These are phyloP conservation scores for Curvularia spicifera DNA, from an alignment of 2,329 filamentous ascomycete species.

Conservation along the genomic window DNA sequence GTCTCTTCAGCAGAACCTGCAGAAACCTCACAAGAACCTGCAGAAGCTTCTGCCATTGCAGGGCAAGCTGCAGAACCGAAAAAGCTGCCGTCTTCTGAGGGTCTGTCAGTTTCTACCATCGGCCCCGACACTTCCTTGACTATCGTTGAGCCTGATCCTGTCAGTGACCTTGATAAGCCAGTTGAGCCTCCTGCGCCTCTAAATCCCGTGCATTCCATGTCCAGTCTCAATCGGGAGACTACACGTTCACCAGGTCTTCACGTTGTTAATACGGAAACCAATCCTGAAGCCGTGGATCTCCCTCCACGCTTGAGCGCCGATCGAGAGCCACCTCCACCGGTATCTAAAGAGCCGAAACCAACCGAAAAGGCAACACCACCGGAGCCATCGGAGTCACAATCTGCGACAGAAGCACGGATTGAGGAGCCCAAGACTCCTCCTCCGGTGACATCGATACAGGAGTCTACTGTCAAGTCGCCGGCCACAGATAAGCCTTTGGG, in stretches of 20 bases:
- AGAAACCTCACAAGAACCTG: constrained; percentile 15
- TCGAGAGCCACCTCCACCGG: constrained; percentile 19
- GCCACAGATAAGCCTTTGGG: constrained; percentile 52
- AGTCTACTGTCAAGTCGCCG: constrained; percentile 29
- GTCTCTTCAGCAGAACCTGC: constrained; percentile 19
- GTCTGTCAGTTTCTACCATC: constrained; percentile 35
- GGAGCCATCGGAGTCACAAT: constrained; percentile 4
- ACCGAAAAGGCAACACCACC: constrained; percentile 12
- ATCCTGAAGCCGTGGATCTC: constrained; percentile 48
- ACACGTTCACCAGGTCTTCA: constrained; percentile 48
- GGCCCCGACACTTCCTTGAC: constrained; percentile 37
- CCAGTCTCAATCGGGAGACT: constrained; percentile 29
- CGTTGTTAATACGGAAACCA: constrained; percentile 51
- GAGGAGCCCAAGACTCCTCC: constrained; percentile 20
- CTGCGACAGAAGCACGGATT: constrained; percentile 9
- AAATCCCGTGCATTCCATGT: constrained; percentile 20
- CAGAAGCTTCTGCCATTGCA: constrained; percentile 18
- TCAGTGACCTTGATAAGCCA: constrained; percentile 26
- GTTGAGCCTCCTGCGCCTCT: constrained; percentile 25
- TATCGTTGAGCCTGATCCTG: constrained; percentile 30
- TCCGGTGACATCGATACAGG: constrained; percentile 16
- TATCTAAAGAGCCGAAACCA: constrained; percentile 16
- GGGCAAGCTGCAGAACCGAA: constrained; percentile 27
- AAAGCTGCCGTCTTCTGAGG: constrained; percentile 25
- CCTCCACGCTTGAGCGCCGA: constrained; percentile 43